A percentile compares a stretch with the other conserved stretches of the same genome.
Conservation (phyloP, 805 yeast species). For the Pichia sporocuriosa region DNA sequence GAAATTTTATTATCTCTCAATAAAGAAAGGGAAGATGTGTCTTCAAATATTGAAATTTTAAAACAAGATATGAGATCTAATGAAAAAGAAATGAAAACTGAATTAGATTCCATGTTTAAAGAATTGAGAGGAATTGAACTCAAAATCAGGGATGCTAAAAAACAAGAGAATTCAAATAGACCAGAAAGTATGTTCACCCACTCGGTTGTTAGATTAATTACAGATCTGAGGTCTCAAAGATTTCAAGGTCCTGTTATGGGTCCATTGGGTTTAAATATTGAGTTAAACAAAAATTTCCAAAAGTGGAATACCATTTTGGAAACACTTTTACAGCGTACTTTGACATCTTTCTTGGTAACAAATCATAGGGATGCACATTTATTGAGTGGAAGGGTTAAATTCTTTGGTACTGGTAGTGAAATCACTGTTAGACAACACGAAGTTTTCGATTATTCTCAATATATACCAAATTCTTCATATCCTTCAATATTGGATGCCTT, state of each 20-base stretch:
- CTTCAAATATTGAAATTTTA: constrained; percentile 9
- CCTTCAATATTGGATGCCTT: constrained; percentile 56
- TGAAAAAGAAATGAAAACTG: constrained; percentile 1
- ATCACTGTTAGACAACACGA: constrained; percentile 52
- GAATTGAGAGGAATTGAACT: constrained; percentile 4
- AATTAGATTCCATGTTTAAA: background rate
- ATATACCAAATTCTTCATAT: constrained; percentile 36
- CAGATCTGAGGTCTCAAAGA: constrained; percentile 31
- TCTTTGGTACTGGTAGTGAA: constrained; percentile 30
- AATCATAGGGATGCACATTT: constrained; percentile 47
- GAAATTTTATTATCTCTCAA: constrained; percentile 11
- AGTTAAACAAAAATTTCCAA: constrained; percentile 46
- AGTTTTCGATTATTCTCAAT: constrained; percentile 43
- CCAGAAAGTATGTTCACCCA: constrained; percentile 44
- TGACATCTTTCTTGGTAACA: constrained; percentile 63
- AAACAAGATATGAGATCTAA: constrained; percentile 21
- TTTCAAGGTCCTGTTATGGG: constrained; percentile 62
- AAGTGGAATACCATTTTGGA: constrained; percentile 61
- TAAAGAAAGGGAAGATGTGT: constrained; percentile 13
- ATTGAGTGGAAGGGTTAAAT: constrained; percentile 31
- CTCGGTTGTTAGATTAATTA: constrained; percentile 35
- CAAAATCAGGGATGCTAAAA: constrained; percentile 5
- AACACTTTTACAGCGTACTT: constrained; percentile 38
- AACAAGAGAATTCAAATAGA: constrained; percentile 12
- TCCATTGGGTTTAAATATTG: constrained; percentile 63